These are phyloP conservation scores for Pezizomycotina sp. DNA, from an alignment of 2,329 filamentous ascomycete species.

Conservation along the genomic window DNA sequence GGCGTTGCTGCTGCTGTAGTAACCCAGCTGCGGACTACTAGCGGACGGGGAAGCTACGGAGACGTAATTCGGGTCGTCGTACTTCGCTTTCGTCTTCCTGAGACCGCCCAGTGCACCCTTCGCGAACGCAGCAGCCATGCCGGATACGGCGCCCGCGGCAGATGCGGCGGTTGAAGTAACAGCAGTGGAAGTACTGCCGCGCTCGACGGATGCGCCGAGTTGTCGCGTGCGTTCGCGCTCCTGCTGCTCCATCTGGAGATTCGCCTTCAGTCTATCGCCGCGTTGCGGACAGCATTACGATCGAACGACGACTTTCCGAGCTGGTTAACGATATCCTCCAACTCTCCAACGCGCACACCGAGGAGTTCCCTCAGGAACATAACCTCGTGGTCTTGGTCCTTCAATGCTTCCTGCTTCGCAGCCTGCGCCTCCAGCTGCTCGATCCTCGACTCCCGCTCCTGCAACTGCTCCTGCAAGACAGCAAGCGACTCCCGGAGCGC, in stretches of 20 bases:
- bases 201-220: slow-evolving; percentile 8
- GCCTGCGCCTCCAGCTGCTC: slow-evolving; percentile 67
- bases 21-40: slow-evolving; percentile 17
- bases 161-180: slow-evolving; percentile 5
- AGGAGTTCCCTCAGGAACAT: slow-evolving; percentile 87
- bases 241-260: slow-evolving; percentile 94
- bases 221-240: slow-evolving; percentile 56
- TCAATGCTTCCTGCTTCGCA: slow-evolving; percentile 57
- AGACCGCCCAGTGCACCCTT: slow-evolving; percentile 13
- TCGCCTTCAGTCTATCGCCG: slow-evolving; percentile 85
- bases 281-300: slow-evolving; percentile 64
- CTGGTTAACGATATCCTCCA: slow-evolving; percentile 76
- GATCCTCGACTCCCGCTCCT: slow-evolving; percentile 78
- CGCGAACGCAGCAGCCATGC: slow-evolving; percentile 10
- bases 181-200: no score
- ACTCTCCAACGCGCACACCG: slow-evolving; percentile 73
- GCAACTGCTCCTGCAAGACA: slow-evolving; percentile 89
- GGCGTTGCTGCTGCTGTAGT: slow-evolving; percentile 20
- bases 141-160: slow-evolving; percentile 15
- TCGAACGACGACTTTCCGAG: slow-evolving; percentile 62
- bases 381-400: slow-evolving; percentile 87
- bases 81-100: slow-evolving; percentile 11
- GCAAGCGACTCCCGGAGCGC: slow-evolving; percentile 90
- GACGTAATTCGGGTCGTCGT: slow-evolving; percentile 18
- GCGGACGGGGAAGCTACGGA: slow-evolving; percentile 19